Evolutionary conservation across 2,329 filamentous ascomycete species (phyloP).

Genomic region (Cladorrhinum sp.): DNA sequence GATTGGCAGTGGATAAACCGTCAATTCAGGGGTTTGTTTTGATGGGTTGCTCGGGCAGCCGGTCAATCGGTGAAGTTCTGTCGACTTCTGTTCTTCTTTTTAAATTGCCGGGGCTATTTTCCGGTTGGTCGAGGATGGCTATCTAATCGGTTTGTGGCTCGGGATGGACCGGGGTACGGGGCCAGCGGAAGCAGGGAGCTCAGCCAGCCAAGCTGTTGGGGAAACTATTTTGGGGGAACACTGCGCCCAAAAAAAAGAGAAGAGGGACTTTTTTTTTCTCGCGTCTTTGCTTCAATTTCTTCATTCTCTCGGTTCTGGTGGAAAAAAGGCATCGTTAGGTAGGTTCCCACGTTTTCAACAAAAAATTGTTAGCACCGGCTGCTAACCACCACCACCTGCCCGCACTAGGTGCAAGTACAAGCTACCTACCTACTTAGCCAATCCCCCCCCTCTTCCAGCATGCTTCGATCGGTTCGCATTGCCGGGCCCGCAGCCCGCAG

Average conservation of each 20-base stretch:
- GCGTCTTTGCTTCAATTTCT: constrained; percentile 2
- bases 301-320: neutral
- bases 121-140: constrained; percentile 6
- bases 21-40: constrained; percentile 10
- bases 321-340: neutral
- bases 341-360: neutral
- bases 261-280: constrained; percentile 7
- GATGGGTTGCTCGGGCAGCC: constrained; percentile 7
- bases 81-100: constrained; percentile 3
- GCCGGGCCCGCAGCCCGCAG: constrained; percentile 32
- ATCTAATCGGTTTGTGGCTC: constrained; percentile 2
- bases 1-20: neutral
- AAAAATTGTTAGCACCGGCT: neutral
- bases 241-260: constrained; percentile 3
- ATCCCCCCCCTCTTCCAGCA: constrained; percentile 15
- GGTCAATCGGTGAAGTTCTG: constrained; percentile 8
- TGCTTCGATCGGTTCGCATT: constrained; percentile 39
- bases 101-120: constrained; percentile 15
- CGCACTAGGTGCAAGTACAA: constrained; percentile 1
- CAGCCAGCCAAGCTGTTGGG: constrained; percentile 14
- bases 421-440: neutral
- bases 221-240: constrained; percentile 1
- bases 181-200: constrained; percentile 4
- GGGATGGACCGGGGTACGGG: constrained; percentile 9
- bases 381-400: constrained; percentile 8